Conservation (phyloP, 768 basidiomycete species). For the Infundibulicybe gibba region DNA sequence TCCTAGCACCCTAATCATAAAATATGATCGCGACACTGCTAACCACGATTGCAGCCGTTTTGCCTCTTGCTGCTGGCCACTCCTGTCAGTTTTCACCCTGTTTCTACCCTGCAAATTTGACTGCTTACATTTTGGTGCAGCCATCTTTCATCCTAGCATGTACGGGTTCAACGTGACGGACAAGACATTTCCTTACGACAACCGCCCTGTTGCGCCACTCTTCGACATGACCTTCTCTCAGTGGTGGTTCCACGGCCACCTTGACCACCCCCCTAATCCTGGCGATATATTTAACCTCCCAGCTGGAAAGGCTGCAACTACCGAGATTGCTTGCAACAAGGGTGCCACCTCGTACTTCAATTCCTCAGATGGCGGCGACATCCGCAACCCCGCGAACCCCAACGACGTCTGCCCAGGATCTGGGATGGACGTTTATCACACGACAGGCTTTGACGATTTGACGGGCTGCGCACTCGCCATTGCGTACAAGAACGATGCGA, state of each 20-base stretch:
- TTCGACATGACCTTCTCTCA: conserved; percentile 48
- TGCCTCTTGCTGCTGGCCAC: not conserved
- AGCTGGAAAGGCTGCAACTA: conserved; percentile 49
- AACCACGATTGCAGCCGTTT: not conserved
- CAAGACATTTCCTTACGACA: conserved; percentile 54
- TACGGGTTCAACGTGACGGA: conserved; percentile 66
- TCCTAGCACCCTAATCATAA: not conserved
- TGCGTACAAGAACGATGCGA: conserved; percentile 65
- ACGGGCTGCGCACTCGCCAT: conserved; percentile 71
- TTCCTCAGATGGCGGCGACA: conserved; percentile 49
- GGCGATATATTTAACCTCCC: conserved; percentile 58
- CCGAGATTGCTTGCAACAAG: conserved; percentile 58
- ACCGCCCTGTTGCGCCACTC: conserved; percentile 50
- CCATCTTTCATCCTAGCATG: conserved; percentile 58
- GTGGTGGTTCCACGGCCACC: conserved; percentile 66
- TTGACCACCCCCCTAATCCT: conserved; percentile 51
- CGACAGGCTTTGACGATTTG: conserved; percentile 47
- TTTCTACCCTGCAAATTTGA: not conserved
- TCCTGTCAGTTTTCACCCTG: not conserved
- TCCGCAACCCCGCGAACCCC: conserved; percentile 41
- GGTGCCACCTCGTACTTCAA: conserved; percentile 55
- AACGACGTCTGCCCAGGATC: conserved; percentile 52
- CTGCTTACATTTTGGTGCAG: conserved; percentile 17
- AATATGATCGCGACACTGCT: not conserved
- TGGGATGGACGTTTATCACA: conserved; percentile 45